A percentile compares a stretch with the other conserved stretches of the same genome.
These are phyloP conservation scores for Keqinozyma sinolaborantium DNA, from an alignment of 1,139 yeast genomes.

Conservation along the genomic window DNA sequence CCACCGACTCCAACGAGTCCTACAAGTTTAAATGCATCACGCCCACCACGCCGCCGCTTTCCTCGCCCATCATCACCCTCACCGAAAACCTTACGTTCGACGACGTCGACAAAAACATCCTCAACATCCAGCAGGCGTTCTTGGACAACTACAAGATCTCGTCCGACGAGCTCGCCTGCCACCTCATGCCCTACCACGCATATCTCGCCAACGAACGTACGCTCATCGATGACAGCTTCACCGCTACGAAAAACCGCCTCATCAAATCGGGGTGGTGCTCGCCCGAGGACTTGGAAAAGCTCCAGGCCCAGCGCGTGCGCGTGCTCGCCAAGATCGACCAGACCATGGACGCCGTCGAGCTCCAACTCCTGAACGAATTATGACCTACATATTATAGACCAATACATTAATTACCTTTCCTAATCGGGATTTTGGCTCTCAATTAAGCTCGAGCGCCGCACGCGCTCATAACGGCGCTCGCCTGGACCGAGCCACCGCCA, in stretches of 20 bases:
- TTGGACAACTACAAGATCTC: conserved; percentile 18
- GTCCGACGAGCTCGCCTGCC: conserved; percentile 6
- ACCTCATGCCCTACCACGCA: conserved; percentile 10
- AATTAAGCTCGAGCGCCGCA: no score
- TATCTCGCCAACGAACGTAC: conserved; percentile 21
- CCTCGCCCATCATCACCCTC: conserved; percentile 40
- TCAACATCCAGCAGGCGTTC: conserved; percentile 34
- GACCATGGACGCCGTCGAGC: conserved; percentile 7
- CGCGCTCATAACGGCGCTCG: no score
- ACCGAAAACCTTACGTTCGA: conserved; percentile 28
- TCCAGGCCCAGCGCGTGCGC: conserved; percentile 31
- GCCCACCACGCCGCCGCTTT: conserved; percentile 31
- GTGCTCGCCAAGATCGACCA: conserved; percentile 17
- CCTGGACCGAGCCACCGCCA: no score
- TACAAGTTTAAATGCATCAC: conserved; percentile 11
- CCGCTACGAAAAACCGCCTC: conserved; percentile 31
- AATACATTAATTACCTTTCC: no score
- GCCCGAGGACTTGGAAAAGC: conserved; percentile 38
- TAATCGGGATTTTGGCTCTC: no score
- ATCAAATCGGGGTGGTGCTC: conserved; percentile 45
- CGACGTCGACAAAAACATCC: conserved; percentile 24
- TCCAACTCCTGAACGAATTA: background rate
- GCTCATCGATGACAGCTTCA: conserved; percentile 29
- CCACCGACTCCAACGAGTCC: conserved; percentile 15
- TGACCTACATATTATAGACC: no score